A percentile compares a stretch with the other conserved stretches of the same genome.
phyloP scores from a whole-genome alignment of 192 early-diverging fungal species.

The Backusella tarrabulga region DNA sequence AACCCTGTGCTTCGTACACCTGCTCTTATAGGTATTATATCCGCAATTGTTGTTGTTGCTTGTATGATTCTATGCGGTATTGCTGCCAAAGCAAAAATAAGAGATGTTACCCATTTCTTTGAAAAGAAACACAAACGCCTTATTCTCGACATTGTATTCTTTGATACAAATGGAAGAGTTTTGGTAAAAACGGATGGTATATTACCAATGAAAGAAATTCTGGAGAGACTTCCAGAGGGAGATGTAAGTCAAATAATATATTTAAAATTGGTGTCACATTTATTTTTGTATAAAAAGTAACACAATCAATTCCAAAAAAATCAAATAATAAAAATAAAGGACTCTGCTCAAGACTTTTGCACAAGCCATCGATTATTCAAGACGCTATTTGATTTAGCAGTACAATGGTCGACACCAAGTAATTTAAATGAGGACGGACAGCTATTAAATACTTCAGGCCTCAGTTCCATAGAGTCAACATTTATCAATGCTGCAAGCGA shows the following conservation, averaged over 20 bases:
- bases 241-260: slow-evolving; percentile 17
- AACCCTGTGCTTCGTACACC: not conserved
- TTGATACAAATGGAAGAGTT: slow-evolving; percentile 32
- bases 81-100: not conserved
- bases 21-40: slow-evolving; percentile 22
- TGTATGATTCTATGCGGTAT: slow-evolving; percentile 18
- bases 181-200: slow-evolving; percentile 37
- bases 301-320: not conserved
- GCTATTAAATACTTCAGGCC: not conserved
- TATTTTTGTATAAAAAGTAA: not conserved
- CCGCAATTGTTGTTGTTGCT: slow-evolving; percentile 24
- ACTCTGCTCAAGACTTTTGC: slow-evolving; percentile 1
- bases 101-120: not conserved
- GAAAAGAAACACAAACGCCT: slow-evolving; percentile 23
- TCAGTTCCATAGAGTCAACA: not conserved
- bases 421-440: not conserved
- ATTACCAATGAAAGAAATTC: slow-evolving; percentile 38
- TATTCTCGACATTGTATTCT: slow-evolving; percentile 32
- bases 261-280: slow-evolving; percentile 1
- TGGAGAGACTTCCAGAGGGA: slow-evolving; percentile 1
- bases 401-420: slow-evolving; percentile 15
- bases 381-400: slow-evolving; percentile 9
- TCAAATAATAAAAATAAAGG: not conserved
- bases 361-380: slow-evolving; percentile 15
- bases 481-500: slow-evolving; percentile 16